Evolutionary conservation across 192 early-diverging fungal species (phyloP), one percentile per base, ranked within the genome.

Genomic region (Entomortierella beljakovae): DNA sequence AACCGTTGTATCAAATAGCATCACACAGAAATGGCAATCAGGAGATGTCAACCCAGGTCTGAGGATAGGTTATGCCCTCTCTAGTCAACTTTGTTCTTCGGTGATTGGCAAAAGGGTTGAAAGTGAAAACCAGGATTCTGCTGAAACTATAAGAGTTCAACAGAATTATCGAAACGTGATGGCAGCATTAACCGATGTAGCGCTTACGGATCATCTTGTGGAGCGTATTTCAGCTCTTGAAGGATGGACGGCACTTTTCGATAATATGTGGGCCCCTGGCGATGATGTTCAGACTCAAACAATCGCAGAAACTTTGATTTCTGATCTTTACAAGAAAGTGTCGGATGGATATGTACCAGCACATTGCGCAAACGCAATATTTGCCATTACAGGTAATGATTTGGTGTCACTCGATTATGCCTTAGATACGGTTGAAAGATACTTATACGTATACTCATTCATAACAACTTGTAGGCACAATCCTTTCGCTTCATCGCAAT

Each of bases 201-300:
- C 68, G 2, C 68, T 87, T 32, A 86, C 86, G 1, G 88, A 89
- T 61, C 86, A 87, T 76, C 51, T 86, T 48, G 43, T 89, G 22
- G 69, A 85, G 18, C 77, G 88, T 16, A 63, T 86, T 5, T 73
- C 76, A 1, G 63, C 74, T 13, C 31, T 86, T 4, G 52, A 71
- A 10, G 69, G 79, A 15, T 89, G 88, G 88, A 69, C 71, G 9
- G 70, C 80, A 0, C 70, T 89, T 11, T 89, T 87, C 34, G 81
- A 83, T 15, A 64, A 62, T 16, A 59, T 76, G 55, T 72, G 64
- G 63, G 29, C 66, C 5, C 33, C 52, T 13, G 69, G 58, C 22
- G 67, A 84, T 29, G 80, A 72, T 42, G 55, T 63, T 1, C 57
- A 69, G 37, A 71, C 55, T 0, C 31, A 61, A 49, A 29, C 7